Conservation (phyloP, 306 rosid genomes). For the Calophaca sinica region DNA sequence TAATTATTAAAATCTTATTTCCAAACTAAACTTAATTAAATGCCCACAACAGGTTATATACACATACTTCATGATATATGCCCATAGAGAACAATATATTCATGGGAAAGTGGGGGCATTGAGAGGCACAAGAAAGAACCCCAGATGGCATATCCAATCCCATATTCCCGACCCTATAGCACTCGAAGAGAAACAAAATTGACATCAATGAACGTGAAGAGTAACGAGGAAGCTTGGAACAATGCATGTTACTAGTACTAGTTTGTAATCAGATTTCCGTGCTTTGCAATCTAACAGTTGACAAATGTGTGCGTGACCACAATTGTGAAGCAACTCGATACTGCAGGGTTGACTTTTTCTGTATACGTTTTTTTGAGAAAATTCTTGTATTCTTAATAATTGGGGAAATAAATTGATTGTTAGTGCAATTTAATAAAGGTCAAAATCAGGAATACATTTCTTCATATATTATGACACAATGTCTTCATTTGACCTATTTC, state of each 20-base stretch:
- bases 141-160: not conserved
- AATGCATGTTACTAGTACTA: constrained; percentile 40
- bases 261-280: constrained; percentile 11
- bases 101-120: not conserved
- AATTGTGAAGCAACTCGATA: constrained; percentile 36
- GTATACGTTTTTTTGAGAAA: not conserved
- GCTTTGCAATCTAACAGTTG: constrained; percentile 37
- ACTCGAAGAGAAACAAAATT: constrained; percentile 40
- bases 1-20: not conserved
- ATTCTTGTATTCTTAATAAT: constrained; percentile 1
- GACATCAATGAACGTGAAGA: constrained; percentile 39
- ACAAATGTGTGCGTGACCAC: constrained; percentile 47
- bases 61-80: not conserved
- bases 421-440: not conserved
- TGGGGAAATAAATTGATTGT: not conserved
- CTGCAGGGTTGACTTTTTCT: constrained; percentile 32
- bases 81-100: not conserved
- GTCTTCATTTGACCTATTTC: not conserved
- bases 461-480: not conserved
- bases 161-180: constrained; percentile 32
- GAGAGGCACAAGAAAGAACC: not conserved
- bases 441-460: not conserved
- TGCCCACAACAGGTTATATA: not conserved
- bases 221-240: constrained; percentile 54
- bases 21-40: not conserved